phyloP scores from a whole-genome alignment of 768 basidiomycete species.

The Phylloporus arenicola region DNA sequence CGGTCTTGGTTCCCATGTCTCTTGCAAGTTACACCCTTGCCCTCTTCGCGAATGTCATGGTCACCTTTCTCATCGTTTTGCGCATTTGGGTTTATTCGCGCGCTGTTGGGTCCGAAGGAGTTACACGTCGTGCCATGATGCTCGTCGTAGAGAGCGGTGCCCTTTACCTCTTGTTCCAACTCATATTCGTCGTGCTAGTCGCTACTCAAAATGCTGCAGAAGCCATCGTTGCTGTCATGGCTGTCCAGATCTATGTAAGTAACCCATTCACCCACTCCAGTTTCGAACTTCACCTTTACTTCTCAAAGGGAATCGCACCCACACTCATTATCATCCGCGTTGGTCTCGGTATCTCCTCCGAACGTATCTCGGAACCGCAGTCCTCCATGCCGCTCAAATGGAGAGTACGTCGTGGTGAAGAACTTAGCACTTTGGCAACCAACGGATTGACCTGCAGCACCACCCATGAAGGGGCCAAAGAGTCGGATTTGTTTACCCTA shows the following conservation, averaged over 20 bases:
- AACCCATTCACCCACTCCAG: neutral
- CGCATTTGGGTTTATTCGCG: conserved; percentile 33
- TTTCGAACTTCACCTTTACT: neutral
- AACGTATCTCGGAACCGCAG: too few relatives aligned
- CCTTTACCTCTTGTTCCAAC: conserved; percentile 35
- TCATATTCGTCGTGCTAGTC: conserved; percentile 36
- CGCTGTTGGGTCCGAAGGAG: conserved; percentile 7
- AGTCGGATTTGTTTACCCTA: neutral
- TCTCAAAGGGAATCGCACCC: conserved; percentile 30
- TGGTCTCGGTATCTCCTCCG: too few relatives aligned
- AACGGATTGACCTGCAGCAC: conserved; percentile 9
- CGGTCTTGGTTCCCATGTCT: conserved; percentile 21
- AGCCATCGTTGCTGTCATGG: conserved; percentile 32
- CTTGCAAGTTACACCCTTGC: conserved; percentile 35
- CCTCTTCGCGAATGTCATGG: conserved; percentile 25
- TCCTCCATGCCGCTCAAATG: conserved; percentile 25
- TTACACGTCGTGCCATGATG: conserved; percentile 24
- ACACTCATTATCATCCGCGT: conserved; percentile 35
- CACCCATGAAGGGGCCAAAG: conserved; percentile 18
- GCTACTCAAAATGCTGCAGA: conserved; percentile 31
- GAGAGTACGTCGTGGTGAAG: conserved; percentile 9
- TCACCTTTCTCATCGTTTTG: conserved; percentile 37
- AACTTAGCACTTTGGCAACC: conserved; percentile 13
- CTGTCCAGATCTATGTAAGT: conserved; percentile 38
- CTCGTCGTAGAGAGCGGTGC: conserved; percentile 38